These are phyloP conservation scores for Neofusicoccum ribis DNA, from an alignment of 2,329 filamentous ascomycete genomes.

Conservation along the genomic window DNA sequence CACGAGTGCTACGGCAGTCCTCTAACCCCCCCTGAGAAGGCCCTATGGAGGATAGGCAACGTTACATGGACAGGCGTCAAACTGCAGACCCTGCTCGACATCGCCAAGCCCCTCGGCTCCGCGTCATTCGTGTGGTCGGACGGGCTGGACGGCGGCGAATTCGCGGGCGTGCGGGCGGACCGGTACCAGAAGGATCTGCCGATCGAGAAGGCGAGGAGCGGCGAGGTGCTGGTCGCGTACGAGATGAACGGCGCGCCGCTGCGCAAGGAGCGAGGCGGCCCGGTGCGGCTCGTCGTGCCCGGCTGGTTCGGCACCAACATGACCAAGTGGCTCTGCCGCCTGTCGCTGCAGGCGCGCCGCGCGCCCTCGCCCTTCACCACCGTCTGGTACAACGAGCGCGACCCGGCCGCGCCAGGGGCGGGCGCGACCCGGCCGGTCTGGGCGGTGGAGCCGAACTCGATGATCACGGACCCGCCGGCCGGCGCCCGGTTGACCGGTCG, in stretches of 20 bases:
- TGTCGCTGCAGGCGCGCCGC: slow-evolving; percentile 25
- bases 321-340: slow-evolving; percentile 33
- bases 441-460: slow-evolving; percentile 31
- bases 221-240: slow-evolving; percentile 32
- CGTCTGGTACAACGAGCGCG: slow-evolving; percentile 30
- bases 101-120: slow-evolving; percentile 23
- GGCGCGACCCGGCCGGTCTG: slow-evolving; percentile 27
- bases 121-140: slow-evolving; percentile 32
- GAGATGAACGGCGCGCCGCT: slow-evolving; percentile 29
- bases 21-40: slow-evolving; percentile 29
- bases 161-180: slow-evolving; percentile 28
- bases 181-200: slow-evolving; percentile 37
- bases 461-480: slow-evolving; percentile 28
- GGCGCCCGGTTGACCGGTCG: slow-evolving; percentile 13
- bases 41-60: slow-evolving; percentile 37
- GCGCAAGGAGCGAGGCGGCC: slow-evolving; percentile 29
- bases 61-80: slow-evolving; percentile 38
- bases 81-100: slow-evolving; percentile 26
- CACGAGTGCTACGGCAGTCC: slow-evolving; percentile 42
- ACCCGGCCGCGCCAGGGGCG: not conserved
- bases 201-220: slow-evolving; percentile 26
- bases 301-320: slow-evolving; percentile 37
- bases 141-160: slow-evolving; percentile 31
- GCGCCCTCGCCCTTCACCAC: slow-evolving; percentile 31
- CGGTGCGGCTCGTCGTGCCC: slow-evolving; percentile 33